These are phyloP conservation scores for Diplodia sapinea DNA, from an alignment of 2,329 filamentous ascomycete species.

Conservation along the genomic window DNA sequence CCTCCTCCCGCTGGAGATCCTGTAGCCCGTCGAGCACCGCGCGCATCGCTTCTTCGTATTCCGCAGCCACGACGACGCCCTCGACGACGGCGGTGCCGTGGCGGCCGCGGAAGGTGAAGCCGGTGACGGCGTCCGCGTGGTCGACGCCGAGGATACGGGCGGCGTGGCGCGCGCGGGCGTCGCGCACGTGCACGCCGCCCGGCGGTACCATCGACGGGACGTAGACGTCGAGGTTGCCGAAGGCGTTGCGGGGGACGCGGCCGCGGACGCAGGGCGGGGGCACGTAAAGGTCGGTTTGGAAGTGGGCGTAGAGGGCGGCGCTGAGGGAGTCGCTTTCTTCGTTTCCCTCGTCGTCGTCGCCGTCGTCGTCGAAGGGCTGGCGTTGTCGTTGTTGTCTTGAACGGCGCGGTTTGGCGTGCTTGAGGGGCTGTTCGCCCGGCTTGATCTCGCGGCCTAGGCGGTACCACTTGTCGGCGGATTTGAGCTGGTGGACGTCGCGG, in stretches of 20 bases:
- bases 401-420: constrained; percentile 60
- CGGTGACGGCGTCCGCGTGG: constrained; percentile 86
- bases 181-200: constrained; percentile 63
- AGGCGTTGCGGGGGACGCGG: constrained; percentile 67
- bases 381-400: constrained; percentile 31
- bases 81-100: constrained; percentile 83
- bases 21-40: constrained; percentile 71
- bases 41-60: constrained; percentile 73
- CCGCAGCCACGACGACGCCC: constrained; percentile 76
- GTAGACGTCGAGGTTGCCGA: constrained; percentile 68
- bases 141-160: constrained; percentile 79
- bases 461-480: constrained; percentile 89
- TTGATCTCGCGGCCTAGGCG: constrained; percentile 81
- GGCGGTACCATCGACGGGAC: constrained; percentile 67
- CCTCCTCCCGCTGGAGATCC: constrained; percentile 68
- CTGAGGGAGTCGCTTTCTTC: constrained; percentile 49
- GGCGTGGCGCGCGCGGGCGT: constrained; percentile 69
- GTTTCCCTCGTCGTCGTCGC: constrained; percentile 41
- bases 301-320: constrained; percentile 63
- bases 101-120: constrained; percentile 85
- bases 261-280: constrained; percentile 78
- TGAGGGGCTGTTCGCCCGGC: constrained; percentile 76
- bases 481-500: constrained; percentile 76
- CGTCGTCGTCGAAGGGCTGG: constrained; percentile 23
- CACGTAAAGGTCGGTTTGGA: constrained; percentile 72